Percentiles rank a stretch among this genome's conserved stretches.
Conservation (phyloP, 768 basidiomycete species). For the Dioszegia hungarica region DNA sequence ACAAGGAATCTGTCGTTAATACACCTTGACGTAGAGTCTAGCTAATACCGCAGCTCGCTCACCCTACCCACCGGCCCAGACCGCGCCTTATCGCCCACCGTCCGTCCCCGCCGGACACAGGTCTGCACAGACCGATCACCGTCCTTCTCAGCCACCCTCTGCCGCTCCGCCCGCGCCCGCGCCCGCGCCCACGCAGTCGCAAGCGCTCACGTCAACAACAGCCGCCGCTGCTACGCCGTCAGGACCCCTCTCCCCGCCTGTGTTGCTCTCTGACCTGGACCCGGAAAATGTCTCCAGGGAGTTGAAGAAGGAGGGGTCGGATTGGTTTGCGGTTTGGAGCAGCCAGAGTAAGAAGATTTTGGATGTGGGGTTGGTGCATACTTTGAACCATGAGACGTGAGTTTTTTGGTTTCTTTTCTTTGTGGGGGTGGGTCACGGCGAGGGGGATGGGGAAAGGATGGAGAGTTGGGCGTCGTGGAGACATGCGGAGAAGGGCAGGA, state of each 20-base stretch:
- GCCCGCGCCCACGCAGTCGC: too few relatives aligned
- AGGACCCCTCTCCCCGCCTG: conserved; percentile 24
- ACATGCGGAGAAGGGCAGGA: background rate
- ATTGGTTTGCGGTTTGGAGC: conserved; percentile 88
- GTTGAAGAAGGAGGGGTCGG: conserved; percentile 63
- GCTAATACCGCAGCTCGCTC: conserved; percentile 44
- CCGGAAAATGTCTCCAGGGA: conserved; percentile 50
- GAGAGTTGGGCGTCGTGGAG: too few relatives aligned
- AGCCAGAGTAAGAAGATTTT: conserved; percentile 70
- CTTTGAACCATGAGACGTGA: conserved; percentile 84
- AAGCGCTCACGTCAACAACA: too few relatives aligned
- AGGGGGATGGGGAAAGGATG: background rate
- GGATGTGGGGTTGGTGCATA: conserved; percentile 76
- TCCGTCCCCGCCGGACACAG: background rate
- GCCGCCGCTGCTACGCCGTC: too few relatives aligned
- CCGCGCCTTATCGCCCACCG: conserved; percentile 16
- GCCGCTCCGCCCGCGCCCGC: too few relatives aligned
- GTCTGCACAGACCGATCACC: too few relatives aligned
- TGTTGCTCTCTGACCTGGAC: conserved; percentile 47
- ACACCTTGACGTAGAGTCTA: conserved; percentile 25
- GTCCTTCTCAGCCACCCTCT: conserved; percentile 35
- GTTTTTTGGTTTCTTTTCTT: conserved; percentile 4
- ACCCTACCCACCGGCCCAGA: conserved; percentile 10
- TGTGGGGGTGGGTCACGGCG: too few relatives aligned
- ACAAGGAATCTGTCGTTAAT: too few relatives aligned